A percentile compares a stretch with the other conserved stretches of the same genome.
These are phyloP conservation scores for Westerdykella aurantiaca DNA, from an alignment of 2,329 filamentous ascomycete species.

Conservation along the genomic window DNA sequence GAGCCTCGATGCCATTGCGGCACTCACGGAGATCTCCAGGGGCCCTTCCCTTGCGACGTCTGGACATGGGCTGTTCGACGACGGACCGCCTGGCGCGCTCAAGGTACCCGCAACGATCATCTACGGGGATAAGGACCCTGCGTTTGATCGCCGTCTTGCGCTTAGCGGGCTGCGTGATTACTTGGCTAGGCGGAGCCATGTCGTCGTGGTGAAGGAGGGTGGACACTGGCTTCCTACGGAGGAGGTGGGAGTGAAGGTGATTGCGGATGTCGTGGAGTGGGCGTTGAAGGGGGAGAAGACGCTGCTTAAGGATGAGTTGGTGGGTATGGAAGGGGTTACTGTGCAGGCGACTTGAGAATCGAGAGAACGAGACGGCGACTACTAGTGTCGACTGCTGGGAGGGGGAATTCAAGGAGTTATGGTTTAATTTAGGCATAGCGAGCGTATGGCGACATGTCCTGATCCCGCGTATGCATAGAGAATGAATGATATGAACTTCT, in stretches of 20 bases:
- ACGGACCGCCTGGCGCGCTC: conserved; percentile 42
- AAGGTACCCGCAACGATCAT: conserved; percentile 50
- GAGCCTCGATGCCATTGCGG: conserved; percentile 45
- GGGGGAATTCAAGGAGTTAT: too few relatives aligned
- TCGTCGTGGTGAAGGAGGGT: conserved; percentile 45
- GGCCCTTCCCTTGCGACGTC: conserved; percentile 8
- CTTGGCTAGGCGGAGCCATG: conserved; percentile 45
- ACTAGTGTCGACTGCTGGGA: too few relatives aligned
- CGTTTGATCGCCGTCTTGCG: conserved; percentile 45
- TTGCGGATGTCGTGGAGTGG: conserved; percentile 38
- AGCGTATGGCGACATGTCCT: too few relatives aligned
- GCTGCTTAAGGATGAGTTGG: conserved; percentile 14
- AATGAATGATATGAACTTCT: too few relatives aligned
- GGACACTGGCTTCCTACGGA: conserved; percentile 52
- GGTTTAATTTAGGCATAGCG: too few relatives aligned
- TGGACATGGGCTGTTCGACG: conserved; percentile 38
- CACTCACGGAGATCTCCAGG: conserved; percentile 41
- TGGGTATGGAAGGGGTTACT: conserved; percentile 16
- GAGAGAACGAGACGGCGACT: too few relatives aligned
- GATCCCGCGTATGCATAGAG: too few relatives aligned
- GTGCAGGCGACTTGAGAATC: neutral
- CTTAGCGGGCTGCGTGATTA: conserved; percentile 51
- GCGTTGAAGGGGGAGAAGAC: conserved; percentile 19
- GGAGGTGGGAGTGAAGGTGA: conserved; percentile 37
- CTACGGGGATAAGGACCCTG: conserved; percentile 49